Percentiles rank a stretch among this genome's conserved stretches.
phyloP scores from a whole-genome alignment of 2,329 filamentous ascomycete genomes.

The Cadophora luteo-olivacea region DNA sequence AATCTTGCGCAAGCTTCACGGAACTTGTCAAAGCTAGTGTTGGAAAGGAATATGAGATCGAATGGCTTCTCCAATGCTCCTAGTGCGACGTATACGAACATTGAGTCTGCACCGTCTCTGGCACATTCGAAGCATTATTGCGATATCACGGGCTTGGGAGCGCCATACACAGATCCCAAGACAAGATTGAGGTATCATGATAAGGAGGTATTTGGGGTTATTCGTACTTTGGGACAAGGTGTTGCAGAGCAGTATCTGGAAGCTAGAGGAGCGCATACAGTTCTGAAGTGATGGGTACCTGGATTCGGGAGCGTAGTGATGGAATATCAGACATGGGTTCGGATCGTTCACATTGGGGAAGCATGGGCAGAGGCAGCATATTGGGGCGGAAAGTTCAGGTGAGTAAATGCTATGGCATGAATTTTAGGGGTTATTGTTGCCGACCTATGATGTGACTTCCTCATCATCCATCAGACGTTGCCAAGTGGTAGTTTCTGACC shows the following conservation, averaged over 20 bases:
- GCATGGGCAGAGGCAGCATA: background rate
- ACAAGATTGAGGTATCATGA: constrained; percentile 92
- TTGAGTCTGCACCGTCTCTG: constrained; percentile 90
- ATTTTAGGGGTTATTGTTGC: background rate
- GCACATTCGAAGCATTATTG: constrained; percentile 89
- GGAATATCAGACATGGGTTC: background rate
- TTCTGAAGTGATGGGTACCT: constrained; percentile 51
- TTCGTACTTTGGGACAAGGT: constrained; percentile 81
- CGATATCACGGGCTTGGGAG: constrained; percentile 92
- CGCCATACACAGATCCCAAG: constrained; percentile 93
- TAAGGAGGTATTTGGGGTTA: constrained; percentile 85
- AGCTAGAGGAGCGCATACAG: constrained; percentile 87
- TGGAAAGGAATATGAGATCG: constrained; percentile 77
- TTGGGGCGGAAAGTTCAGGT: background rate
- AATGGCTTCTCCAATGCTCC: constrained; percentile 55
- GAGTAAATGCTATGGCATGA: background rate
- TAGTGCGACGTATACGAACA: constrained; percentile 90
- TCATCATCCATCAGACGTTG: background rate
- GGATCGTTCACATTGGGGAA: background rate
- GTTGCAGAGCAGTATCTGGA: constrained; percentile 89
- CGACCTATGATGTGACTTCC: background rate
- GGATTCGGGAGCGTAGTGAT: background rate
- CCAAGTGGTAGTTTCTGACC: background rate
- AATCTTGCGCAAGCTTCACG: constrained; percentile 91
- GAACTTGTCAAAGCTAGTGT: constrained; percentile 83